A percentile compares a stretch with the other conserved stretches of the same genome.
These are phyloP conservation scores for Sugiyamaella boreocaroliniensis DNA, from an alignment of 805 yeast genomes.

Conservation along the genomic window DNA sequence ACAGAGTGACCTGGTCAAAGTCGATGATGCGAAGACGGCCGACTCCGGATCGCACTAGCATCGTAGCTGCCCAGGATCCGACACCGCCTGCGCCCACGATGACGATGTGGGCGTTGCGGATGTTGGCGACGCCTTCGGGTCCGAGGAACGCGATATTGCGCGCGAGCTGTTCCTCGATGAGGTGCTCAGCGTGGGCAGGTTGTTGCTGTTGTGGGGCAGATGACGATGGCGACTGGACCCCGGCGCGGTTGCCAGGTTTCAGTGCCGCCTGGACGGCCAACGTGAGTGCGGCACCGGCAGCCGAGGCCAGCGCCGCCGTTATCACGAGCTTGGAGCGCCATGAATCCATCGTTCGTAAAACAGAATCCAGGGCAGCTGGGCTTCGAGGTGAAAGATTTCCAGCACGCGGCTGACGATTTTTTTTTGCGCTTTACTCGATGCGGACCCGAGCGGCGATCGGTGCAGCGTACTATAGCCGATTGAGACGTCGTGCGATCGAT, in stretches of 20 bases:
- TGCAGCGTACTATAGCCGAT: no score
- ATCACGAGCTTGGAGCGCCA: background rate
- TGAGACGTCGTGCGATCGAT: no score
- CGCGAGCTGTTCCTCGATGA: constrained; percentile 86
- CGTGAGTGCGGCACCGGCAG: constrained; percentile 5
- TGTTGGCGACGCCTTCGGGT: constrained; percentile 68
- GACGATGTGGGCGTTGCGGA: constrained; percentile 64
- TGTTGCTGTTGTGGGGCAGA: no score
- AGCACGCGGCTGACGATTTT: no score
- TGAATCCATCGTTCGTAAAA: background rate
- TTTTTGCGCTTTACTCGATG: no score
- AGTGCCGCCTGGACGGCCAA: constrained; percentile 1
- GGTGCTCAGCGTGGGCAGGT: constrained; percentile 48
- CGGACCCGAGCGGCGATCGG: no score
- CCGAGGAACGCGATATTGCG: constrained; percentile 90
- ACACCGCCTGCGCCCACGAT: constrained; percentile 97
- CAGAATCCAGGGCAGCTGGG: background rate
- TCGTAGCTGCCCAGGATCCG: constrained; percentile 76
- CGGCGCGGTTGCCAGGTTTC: background rate
- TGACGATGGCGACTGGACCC: no score
- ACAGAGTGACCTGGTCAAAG: constrained; percentile 91
- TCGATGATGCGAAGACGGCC: constrained; percentile 74
- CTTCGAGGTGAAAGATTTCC: background rate
- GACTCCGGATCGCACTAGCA: constrained; percentile 88
- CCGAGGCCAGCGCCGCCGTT: constrained; percentile 5